Evolutionary conservation across 306 rosid species (phyloP).

Genomic region (Vigna radiata): DNA sequence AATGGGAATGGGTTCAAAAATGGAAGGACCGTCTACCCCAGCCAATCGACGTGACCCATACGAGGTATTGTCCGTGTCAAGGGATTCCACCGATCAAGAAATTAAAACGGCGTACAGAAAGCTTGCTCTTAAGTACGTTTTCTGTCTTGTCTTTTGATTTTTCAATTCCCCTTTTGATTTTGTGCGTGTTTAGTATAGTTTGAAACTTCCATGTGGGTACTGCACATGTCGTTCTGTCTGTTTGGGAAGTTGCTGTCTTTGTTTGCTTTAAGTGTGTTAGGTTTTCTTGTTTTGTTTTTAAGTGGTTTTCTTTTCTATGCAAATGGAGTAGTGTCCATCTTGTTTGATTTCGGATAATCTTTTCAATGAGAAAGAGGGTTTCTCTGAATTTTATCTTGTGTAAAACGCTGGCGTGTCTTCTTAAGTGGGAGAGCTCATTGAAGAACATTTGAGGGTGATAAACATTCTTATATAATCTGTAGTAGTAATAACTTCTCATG

Average conservation of each 20-base stretch:
- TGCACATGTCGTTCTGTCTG: background rate
- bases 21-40: conserved; percentile 87
- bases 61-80: conserved; percentile 78
- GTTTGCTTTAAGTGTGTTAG: conserved; percentile 4
- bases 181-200: background rate
- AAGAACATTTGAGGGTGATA: conserved; percentile 20
- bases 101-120: conserved; percentile 92
- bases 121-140: conserved; percentile 91
- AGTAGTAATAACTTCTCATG: background rate
- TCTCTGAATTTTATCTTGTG: conserved; percentile 8
- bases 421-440: conserved; percentile 16
- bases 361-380: background rate
- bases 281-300: conserved; percentile 1
- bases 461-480: conserved; percentile 16
- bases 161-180: background rate
- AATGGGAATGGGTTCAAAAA: conserved; percentile 71
- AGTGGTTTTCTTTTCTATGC: conserved; percentile 14
- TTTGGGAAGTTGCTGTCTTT: conserved; percentile 34
- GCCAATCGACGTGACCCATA: conserved; percentile 90
- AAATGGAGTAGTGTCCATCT: background rate
- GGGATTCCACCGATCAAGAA: conserved; percentile 87
- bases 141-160: background rate
- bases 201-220: background rate
- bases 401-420: background rate
- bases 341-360: background rate